Conservation (phyloP, 306 rosid species). For the Medicago lupulina region DNA sequence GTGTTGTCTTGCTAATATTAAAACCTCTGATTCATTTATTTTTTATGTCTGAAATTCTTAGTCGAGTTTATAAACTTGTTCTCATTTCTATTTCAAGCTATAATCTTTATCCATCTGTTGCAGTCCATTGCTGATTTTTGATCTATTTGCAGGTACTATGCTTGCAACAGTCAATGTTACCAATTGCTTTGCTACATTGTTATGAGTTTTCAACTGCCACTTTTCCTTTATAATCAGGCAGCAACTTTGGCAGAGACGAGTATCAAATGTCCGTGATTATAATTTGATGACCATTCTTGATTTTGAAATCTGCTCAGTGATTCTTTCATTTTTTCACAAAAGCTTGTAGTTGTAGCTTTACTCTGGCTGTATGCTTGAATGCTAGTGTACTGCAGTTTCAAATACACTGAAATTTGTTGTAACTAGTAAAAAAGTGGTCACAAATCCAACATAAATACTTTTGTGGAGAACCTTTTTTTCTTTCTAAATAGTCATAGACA, state of each 20-base stretch:
- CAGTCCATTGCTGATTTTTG: neutral
- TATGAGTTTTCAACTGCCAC: neutral
- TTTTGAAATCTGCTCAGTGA: neutral
- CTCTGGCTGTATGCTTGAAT: neutral
- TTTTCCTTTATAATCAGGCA: conserved; percentile 24
- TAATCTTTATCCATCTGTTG: neutral
- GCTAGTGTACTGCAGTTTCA: neutral
- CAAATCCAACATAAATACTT: too few species aligned
- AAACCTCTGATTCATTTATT: neutral
- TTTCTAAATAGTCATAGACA: too few species aligned
- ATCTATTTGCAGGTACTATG: conserved; percentile 8
- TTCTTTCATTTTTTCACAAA: neutral
- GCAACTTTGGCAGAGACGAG: conserved; percentile 18
- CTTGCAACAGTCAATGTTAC: neutral
- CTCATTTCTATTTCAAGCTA: neutral
- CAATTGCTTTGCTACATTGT: conserved; percentile 12
- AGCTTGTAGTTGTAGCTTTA: neutral
- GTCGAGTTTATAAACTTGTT: neutral
- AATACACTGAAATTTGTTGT: neutral
- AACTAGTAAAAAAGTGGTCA: neutral
- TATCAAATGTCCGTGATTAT: too few species aligned
- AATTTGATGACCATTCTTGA: neutral
- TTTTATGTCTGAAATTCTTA: neutral
- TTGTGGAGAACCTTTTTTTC: too few species aligned
- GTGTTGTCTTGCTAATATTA: too few species aligned